Base-by-base conservation (phyloP, 768 basidiomycete genomes). In the Xerocomus brunneocitrinus region DNA sequence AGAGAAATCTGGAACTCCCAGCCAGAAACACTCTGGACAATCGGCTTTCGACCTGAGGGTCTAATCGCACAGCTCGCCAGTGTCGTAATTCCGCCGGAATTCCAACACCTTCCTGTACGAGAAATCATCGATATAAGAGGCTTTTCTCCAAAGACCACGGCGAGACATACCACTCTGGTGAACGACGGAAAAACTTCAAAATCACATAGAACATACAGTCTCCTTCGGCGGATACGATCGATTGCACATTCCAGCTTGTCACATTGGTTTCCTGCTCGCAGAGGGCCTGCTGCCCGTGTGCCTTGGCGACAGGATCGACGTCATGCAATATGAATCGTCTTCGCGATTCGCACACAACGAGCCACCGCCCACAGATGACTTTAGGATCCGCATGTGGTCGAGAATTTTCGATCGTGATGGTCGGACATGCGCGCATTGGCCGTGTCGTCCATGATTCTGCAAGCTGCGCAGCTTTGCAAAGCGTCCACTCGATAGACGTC, bases 381-480 rank as follows among this genome's bases (percentile, higher is more conserved):
- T n/a, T 0, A 0, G 31, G 2, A 27, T 25, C 8, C 6, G 6
- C 16, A 1, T 13, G 13, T 14, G 2, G 13, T 13, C 6, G 7
- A 3, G 32, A 2, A 27, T 4, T 19, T 4, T n/a, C 6, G 44
- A 57, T 30, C 7, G 0, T 42, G 5, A 16, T 3, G 6, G 4
- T 12, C 5, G 55, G 44, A 14, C 31, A 0, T 0, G 9, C 32
- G 8, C 46, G 34, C 19, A 57, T 39, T 0, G 44, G 25, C 3
- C 28, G 35, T 14, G 50, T 54, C 30, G 48, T 50, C 50, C 58
- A 58, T 13, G 50, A 27, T 27, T 30, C 24, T 0, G 51, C 35
- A 6, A 58, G 50, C 3, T 3, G 50, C 2, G 13, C 48, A 1
- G 43, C 49, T 34, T 35, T 49, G 7, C 53, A 39, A 8, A 58